Base-by-base conservation (phyloP, 208 protist species). In the Trypanosoma avium region DNA sequence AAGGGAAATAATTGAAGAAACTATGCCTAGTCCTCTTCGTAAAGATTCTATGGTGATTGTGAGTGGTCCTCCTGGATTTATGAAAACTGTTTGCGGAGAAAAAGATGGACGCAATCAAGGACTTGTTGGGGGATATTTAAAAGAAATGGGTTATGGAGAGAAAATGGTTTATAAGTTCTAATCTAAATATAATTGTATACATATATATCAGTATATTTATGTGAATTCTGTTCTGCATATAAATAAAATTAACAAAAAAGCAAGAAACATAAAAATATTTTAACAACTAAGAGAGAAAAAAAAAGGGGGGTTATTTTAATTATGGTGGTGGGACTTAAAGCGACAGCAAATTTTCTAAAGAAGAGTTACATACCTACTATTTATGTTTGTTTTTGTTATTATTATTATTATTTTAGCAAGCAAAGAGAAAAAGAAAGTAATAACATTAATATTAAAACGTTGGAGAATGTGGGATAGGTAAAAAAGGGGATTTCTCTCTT, bases 131-230 rank as follows among this genome's bases (percentile, higher is more conserved):
- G 88, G 93, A 0, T 57, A 94, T 17, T 72, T 96, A 36, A 78
- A 80, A 38, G 56, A 83, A 5, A 45, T 95, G 48, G 85, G 84
- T 57, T 97, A 94, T 73, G 84, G 74, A 26, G 78, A 81, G 42
- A 74, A 85, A 15, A 82, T 93, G 62, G 83, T 96, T 35, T 95
- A 84, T 54, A 97, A 95, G 67, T 94, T 92, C 61, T 97, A 69
- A 70, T n/a, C 32, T 12, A 61, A 8, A 0, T 40, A 21, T 48
- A 35, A 32, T 15, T 15, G 2, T 53, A n/a, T 46, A 17, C 47
- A 46, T 33, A 15, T 46, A 30, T 64, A 67, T 50, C 43, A 22
- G 17, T 56, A 4, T 43, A 56, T 33, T 61, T 3, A 53, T 62
- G 1, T 15, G 27, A 19, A 38, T 46, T 30, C 7, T 56, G 21